A percentile compares a stretch with the other conserved stretches of the same genome.
These are phyloP conservation scores for Athelia psychrophila DNA, from an alignment of 1,284 basidiomycete genomes.

Conservation along the genomic window DNA sequence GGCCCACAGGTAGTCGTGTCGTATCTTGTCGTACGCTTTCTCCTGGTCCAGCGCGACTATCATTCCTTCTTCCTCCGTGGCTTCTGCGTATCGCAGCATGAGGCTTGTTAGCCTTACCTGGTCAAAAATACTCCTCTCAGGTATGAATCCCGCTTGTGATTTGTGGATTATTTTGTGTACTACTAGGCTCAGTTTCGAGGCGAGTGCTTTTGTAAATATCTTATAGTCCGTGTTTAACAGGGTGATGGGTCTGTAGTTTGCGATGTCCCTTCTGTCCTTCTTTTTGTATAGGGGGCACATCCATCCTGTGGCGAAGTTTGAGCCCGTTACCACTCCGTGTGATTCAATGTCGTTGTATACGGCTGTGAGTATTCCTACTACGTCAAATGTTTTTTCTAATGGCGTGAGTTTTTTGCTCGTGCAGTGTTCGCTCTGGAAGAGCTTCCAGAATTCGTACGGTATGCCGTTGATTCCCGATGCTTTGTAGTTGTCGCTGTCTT, in stretches of 20 bases:
- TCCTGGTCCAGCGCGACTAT: constrained; percentile 2
- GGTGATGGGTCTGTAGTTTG: constrained; percentile 30
- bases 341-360: constrained; percentile 26
- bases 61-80: neutral
- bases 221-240: constrained; percentile 32
- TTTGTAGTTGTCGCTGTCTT: constrained; percentile 16
- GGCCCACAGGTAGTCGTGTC: constrained; percentile 3
- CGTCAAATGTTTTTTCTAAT: constrained; percentile 5
- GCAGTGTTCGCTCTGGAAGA: constrained; percentile 1
- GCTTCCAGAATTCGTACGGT: constrained; percentile 25
- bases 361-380: constrained; percentile 9
- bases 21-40: constrained; percentile 6
- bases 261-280: constrained; percentile 21
- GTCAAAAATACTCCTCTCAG: neutral
- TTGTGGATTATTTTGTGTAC: neutral
- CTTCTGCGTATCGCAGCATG: neutral
- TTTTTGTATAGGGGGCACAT: constrained; percentile 34
- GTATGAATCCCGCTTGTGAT: neutral
- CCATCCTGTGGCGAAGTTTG: constrained; percentile 25
- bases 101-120: neutral
- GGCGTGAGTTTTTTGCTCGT: neutral
- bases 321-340: constrained; percentile 14
- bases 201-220: constrained; percentile 21
- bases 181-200: constrained; percentile 2
- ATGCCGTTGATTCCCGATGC: constrained; percentile 26